phyloP scores from a whole-genome alignment of 2,329 filamentous ascomycete species.

The Pyricularia sp. region DNA sequence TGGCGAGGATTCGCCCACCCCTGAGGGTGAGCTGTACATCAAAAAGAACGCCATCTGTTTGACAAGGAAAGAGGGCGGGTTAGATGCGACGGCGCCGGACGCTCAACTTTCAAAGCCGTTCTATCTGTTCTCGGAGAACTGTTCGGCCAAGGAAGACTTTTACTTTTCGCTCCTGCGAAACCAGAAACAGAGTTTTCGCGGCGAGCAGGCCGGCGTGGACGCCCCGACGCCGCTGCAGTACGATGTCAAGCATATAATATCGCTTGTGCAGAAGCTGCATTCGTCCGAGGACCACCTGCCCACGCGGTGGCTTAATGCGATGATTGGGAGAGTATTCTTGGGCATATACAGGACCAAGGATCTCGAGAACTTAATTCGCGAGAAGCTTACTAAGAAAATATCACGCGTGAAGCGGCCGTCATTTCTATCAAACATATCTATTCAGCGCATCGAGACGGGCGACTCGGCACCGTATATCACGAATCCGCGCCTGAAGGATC shows the following conservation, averaged over 20 bases:
- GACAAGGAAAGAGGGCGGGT: conserved; percentile 45
- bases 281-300: conserved; percentile 84
- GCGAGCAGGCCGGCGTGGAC: conserved; percentile 25
- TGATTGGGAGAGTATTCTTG: conserved; percentile 79
- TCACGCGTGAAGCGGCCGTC: conserved; percentile 82
- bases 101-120: conserved; percentile 62
- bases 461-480: conserved; percentile 79
- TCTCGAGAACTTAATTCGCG: conserved; percentile 63
- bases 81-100: conserved; percentile 43
- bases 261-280: conserved; percentile 79
- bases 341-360: conserved; percentile 76
- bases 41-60: conserved; percentile 84
- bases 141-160: conserved; percentile 95
- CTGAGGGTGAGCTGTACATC: conserved; percentile 89
- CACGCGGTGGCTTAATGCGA: conserved; percentile 84
- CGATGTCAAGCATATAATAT: conserved; percentile 75
- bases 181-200: conserved; percentile 54
- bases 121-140: conserved; percentile 88
- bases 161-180: conserved; percentile 86
- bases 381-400: conserved; percentile 93
- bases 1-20: conserved; percentile 55
- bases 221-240: conserved; percentile 63
- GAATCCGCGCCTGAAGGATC: conserved; percentile 73
- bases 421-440: conserved; percentile 74
- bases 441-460: conserved; percentile 75